These are phyloP conservation scores for Penicillium capsulatum DNA, from an alignment of 2,329 filamentous ascomycete genomes.

Conservation along the genomic window DNA sequence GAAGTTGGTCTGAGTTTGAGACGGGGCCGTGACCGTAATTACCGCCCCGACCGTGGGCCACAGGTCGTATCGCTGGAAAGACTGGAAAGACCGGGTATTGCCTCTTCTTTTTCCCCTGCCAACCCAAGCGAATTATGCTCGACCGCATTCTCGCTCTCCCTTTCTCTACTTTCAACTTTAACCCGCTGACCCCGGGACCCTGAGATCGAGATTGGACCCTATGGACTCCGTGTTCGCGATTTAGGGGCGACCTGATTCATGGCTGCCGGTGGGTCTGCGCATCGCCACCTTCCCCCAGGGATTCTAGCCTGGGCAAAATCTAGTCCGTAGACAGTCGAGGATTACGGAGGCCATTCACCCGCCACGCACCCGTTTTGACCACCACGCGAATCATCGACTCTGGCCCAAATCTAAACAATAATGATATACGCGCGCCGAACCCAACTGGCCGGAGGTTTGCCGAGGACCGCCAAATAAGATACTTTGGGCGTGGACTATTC, in stretches of 20 bases:
- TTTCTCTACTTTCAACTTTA: no score
- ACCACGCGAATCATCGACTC: not conserved
- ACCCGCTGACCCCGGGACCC: not conserved
- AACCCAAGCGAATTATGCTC: not conserved
- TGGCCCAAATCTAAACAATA: not conserved
- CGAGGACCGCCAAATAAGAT: no score
- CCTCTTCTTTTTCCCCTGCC: not conserved
- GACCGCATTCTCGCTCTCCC: no score
- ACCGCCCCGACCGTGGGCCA: conserved; percentile 4
- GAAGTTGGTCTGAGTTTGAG: conserved; percentile 13
- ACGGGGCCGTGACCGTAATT: conserved; percentile 20
- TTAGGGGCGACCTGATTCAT: conserved; percentile 12
- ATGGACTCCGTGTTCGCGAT: conserved; percentile 20
- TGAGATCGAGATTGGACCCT: not conserved
- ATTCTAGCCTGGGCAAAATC: conserved; percentile 1
- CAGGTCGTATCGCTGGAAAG: not conserved
- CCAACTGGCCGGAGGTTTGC: no score
- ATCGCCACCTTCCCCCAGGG: conserved; percentile 9
- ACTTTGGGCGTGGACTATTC: no score
- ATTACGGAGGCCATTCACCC: no score
- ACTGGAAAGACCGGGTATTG: no score
- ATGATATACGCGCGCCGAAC: no score
- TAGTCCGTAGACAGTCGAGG: no score
- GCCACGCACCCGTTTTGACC: not conserved
- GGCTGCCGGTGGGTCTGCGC: conserved; percentile 12